These are phyloP conservation scores for Jamesozyma spencerorum DNA, from an alignment of 805 yeast species.

Conservation along the genomic window DNA sequence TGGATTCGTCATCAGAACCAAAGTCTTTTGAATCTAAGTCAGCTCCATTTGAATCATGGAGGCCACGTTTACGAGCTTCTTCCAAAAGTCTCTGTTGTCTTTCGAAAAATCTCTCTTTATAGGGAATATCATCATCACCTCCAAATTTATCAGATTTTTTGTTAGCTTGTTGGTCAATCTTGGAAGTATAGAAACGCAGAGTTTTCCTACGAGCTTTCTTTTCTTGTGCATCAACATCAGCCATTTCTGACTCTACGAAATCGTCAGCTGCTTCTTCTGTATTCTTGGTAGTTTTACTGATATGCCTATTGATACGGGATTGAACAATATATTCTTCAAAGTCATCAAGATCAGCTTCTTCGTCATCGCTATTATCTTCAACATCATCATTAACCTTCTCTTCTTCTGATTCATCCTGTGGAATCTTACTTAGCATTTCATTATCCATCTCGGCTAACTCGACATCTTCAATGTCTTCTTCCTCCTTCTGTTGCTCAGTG, in stretches of 20 bases:
- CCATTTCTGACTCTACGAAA: slow-evolving; percentile 62
- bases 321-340: slow-evolving; percentile 44
- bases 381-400: slow-evolving; percentile 15
- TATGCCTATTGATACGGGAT: slow-evolving; percentile 42
- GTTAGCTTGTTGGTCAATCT: slow-evolving; percentile 75
- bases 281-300: slow-evolving; percentile 22
- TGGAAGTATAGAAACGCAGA: slow-evolving; percentile 91
- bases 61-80: slow-evolving; percentile 82
- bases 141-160: slow-evolving; percentile 50
- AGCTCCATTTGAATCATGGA: slow-evolving; percentile 45
- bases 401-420: slow-evolving; percentile 17
- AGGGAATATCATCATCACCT: slow-evolving; percentile 90
- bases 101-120: slow-evolving; percentile 81
- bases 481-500: slow-evolving; percentile 17
- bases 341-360: slow-evolving; percentile 30
- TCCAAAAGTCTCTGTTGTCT: slow-evolving; percentile 80
- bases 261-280: slow-evolving; percentile 34
- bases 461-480: slow-evolving; percentile 9
- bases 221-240: slow-evolving; percentile 79
- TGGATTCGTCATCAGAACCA: slow-evolving; percentile 39
- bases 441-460: slow-evolving; percentile 14
- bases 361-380: slow-evolving; percentile 15
- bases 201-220: slow-evolving; percentile 71
- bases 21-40: slow-evolving; percentile 45
- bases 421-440: slow-evolving; percentile 17